A percentile compares a stretch with the other conserved stretches of the same genome.
Conservation (phyloP, 345 rosid genomes). For the Combretum micranthum region DNA sequence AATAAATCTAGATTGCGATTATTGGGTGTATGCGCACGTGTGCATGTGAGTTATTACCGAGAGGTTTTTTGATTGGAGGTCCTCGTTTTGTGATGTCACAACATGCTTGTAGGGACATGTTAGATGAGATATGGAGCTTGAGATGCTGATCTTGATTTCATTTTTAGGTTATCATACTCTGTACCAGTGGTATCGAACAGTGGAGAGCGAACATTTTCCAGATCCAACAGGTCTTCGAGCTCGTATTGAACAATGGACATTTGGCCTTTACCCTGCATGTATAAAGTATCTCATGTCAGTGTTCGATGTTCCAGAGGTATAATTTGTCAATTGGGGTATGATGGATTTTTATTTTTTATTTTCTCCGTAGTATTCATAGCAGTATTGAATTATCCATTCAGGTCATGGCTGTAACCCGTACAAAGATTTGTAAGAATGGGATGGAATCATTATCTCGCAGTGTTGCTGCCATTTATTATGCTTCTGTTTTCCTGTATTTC, state of each 20-base stretch:
- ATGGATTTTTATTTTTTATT: background rate
- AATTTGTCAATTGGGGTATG: background rate
- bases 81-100: too few species aligned
- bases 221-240: slow-evolving; percentile 98
- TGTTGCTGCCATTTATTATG: slow-evolving; percentile 80
- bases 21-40: too few species aligned
- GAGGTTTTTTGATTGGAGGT: too few species aligned
- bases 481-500: slow-evolving; percentile 92
- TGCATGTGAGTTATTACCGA: too few species aligned
- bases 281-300: slow-evolving; percentile 99
- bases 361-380: background rate
- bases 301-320: slow-evolving; percentile 97
- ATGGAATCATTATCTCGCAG: slow-evolving; percentile 73
- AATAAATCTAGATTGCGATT: too few species aligned
- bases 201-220: slow-evolving; percentile 94
- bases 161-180: slow-evolving; percentile 82
- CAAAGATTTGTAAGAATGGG: slow-evolving; percentile 78
- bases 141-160: slow-evolving; percentile 6
- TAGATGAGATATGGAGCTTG: slow-evolving; percentile 2
- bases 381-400: slow-evolving; percentile 11
- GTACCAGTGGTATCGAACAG: slow-evolving; percentile 90
- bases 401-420: slow-evolving; percentile 98
- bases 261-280: slow-evolving; percentile 97
- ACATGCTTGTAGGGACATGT: background rate
- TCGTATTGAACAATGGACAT: slow-evolving; percentile 96